Percentiles rank a stretch among this genome's conserved stretches.
Evolutionary conservation across 768 basidiomycete species (phyloP).

Genomic region (Amanita pallidorosea): DNA sequence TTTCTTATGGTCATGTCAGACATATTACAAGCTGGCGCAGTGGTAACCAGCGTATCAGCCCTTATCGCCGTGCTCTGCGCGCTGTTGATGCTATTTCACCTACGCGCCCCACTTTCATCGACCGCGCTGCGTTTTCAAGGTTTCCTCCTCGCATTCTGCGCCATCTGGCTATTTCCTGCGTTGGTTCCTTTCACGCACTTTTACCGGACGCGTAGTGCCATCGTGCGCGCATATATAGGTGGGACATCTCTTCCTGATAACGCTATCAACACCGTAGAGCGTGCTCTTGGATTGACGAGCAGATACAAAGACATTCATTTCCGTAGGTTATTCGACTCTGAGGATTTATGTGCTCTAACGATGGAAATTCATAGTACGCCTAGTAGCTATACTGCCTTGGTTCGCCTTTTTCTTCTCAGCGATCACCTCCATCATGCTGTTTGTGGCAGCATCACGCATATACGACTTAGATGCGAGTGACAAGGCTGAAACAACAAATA

Average conservation of each 20-base stretch:
- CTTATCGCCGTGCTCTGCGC: conserved; percentile 11
- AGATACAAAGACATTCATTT: conserved; percentile 25
- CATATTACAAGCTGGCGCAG: conserved; percentile 12
- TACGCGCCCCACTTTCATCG: conserved; percentile 9
- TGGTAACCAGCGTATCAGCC: conserved; percentile 10
- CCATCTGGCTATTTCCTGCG: conserved; percentile 32
- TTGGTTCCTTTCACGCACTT: conserved; percentile 33
- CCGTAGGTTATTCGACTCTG: conserved; percentile 18
- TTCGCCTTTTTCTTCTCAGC: conserved; percentile 15
- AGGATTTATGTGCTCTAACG: background rate
- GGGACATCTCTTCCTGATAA: conserved; percentile 18
- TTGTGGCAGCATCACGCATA: conserved; percentile 7
- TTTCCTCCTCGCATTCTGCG: conserved; percentile 25
- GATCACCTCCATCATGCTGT: conserved; percentile 14
- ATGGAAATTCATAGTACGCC: conserved; percentile 1
- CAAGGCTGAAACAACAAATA: too few species aligned
- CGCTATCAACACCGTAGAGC: conserved; percentile 20
- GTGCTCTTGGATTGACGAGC: conserved; percentile 20
- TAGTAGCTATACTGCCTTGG: conserved; percentile 7
- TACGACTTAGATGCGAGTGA: background rate
- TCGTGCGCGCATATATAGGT: conserved; percentile 25
- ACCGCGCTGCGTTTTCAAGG: conserved; percentile 21
- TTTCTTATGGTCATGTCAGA: conserved; percentile 9
- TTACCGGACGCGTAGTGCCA: conserved; percentile 27
- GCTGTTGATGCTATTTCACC: conserved; percentile 8